phyloP scores from a whole-genome alignment of 176 grass and related monocot species.

The Musa beccarii region DNA sequence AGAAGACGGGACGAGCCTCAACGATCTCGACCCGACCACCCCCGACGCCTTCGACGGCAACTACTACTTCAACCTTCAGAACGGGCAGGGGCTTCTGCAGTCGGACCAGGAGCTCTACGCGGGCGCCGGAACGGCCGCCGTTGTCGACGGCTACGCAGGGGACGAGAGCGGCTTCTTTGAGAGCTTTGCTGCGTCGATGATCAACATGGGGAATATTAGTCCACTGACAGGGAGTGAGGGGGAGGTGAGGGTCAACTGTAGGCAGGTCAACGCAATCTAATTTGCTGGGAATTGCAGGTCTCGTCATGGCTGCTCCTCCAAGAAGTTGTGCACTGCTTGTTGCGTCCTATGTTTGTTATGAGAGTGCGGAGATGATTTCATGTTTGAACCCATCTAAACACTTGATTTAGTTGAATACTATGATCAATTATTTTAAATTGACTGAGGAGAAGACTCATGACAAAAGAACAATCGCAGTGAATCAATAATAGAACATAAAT shows the following conservation, averaged over 20 bases:
- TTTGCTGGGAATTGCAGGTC: not conserved
- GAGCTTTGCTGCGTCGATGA: constrained; percentile 40
- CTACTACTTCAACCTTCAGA: constrained; percentile 51
- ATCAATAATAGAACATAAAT: too few relatives aligned
- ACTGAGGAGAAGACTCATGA: too few relatives aligned
- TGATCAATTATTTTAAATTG: too few relatives aligned
- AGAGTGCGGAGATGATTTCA: too few relatives aligned
- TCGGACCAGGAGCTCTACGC: constrained; percentile 67
- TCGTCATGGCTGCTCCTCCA: too few relatives aligned
- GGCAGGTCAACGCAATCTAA: constrained; percentile 17
- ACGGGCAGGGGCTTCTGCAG: constrained; percentile 27
- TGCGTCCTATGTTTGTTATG: too few relatives aligned
- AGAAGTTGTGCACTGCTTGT: too few relatives aligned
- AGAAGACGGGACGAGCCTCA: not conserved
- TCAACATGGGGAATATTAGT: constrained; percentile 51
- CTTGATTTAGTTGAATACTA: too few relatives aligned
- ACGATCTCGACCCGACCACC: constrained; percentile 48
- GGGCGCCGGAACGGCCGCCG: not conserved
- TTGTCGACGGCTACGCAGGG: constrained; percentile 38
- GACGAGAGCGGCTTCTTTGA: constrained; percentile 47
- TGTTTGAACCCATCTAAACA: too few relatives aligned
- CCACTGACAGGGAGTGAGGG: constrained; percentile 28
- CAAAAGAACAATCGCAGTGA: too few relatives aligned
- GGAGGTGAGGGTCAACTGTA: constrained; percentile 37
- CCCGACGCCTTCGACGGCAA: constrained; percentile 45